Percentiles rank a stretch among this genome's conserved stretches.
phyloP scores from a whole-genome alignment of 73 alveolate species.

The Urostyla sp. region DNA sequence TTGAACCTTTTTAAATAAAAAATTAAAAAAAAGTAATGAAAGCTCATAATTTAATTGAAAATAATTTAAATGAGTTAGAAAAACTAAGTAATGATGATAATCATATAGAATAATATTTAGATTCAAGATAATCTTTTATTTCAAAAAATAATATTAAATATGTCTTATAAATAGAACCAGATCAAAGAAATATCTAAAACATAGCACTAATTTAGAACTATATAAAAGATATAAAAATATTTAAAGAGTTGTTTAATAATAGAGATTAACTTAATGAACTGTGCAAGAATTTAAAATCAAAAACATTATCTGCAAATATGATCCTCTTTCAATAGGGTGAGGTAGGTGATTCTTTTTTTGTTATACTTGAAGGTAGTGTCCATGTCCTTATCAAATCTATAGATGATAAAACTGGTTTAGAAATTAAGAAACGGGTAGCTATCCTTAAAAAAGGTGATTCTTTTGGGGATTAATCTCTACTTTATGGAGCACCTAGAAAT shows the following conservation, averaged over 20 bases:
- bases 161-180: constrained; percentile 3
- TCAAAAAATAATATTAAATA: constrained; percentile 23
- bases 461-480: constrained; percentile 46
- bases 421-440: constrained; percentile 52
- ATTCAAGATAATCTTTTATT: too few species aligned
- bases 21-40: too few species aligned
- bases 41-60: too few species aligned
- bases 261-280: constrained; percentile 36
- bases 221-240: constrained; percentile 28
- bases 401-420: constrained; percentile 35
- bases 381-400: constrained; percentile 10
- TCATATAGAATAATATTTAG: too few species aligned
- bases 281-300: constrained; percentile 3
- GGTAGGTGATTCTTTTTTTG: constrained; percentile 28
- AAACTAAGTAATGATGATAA: too few species aligned
- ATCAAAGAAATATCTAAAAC: constrained; percentile 9
- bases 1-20: too few species aligned
- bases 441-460: constrained; percentile 46
- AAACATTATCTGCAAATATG: constrained; percentile 14
- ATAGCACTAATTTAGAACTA: constrained; percentile 2
- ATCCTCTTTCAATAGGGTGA: constrained; percentile 35
- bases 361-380: constrained; percentile 41
- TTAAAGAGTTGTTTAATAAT: constrained; percentile 30
- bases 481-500: constrained; percentile 59
- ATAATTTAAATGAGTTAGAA: too few species aligned